Conservation (phyloP, 306 rosid species). For the Begonia loranthoides region DNA sequence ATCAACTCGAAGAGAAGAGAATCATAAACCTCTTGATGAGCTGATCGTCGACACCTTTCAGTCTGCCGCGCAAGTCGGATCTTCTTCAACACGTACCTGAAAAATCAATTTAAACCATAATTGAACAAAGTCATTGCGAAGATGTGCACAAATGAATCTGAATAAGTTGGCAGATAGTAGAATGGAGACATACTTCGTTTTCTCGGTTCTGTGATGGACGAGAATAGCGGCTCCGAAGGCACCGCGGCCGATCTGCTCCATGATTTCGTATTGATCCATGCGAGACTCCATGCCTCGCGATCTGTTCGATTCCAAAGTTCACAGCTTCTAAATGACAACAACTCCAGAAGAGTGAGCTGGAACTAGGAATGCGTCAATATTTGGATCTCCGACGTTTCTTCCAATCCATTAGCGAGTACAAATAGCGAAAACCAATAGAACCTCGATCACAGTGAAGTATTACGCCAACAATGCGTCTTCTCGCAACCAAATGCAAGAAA, state of each 20-base stretch:
- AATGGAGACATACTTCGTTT: conserved; percentile 46
- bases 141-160: background rate
- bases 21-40: conserved; percentile 85
- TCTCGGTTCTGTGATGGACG: conserved; percentile 82
- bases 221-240: conserved; percentile 99
- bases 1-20: background rate
- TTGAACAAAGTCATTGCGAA: background rate
- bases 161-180: conserved; percentile 1
- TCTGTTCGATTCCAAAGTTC: conserved; percentile 12
- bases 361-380: conserved; percentile 1
- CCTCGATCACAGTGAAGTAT: background rate
- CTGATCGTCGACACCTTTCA: conserved; percentile 92
- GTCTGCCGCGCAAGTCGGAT: conserved; percentile 99
- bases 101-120: background rate
- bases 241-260: conserved; percentile 99
- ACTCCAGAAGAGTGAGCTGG: conserved; percentile 5
- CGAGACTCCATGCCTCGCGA: conserved; percentile 58
- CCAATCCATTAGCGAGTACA: conserved; percentile 5
- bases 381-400: conserved; percentile 6
- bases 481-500: no score
- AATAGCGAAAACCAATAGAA: conserved; percentile 1
- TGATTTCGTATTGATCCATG: conserved; percentile 99
- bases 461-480: background rate
- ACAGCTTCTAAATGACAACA: conserved; percentile 3
- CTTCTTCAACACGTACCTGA: conserved; percentile 96